Conservation (phyloP, 768 basidiomycete genomes). For the Coprinellus micaceus region DNA sequence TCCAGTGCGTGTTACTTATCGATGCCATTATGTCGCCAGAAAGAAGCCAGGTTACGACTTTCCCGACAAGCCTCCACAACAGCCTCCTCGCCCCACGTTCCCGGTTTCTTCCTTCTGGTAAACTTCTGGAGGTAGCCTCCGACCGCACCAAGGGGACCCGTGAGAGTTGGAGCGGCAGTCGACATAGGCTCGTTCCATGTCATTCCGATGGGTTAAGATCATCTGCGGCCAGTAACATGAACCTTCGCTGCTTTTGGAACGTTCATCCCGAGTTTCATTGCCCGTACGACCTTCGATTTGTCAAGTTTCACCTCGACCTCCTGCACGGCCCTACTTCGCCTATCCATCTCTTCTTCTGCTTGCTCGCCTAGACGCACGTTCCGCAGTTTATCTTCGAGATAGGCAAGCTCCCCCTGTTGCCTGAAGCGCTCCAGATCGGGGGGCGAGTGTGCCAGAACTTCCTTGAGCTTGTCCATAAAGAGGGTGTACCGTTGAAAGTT, state of each 20-base stretch:
- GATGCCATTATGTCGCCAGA: conserved; percentile 4
- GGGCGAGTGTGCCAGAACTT: conserved; percentile 28
- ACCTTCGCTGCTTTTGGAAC: not conserved
- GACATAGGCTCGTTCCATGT: too few species aligned
- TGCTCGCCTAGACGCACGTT: conserved; percentile 22
- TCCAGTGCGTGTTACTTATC: too few species aligned
- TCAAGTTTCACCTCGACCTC: conserved; percentile 24
- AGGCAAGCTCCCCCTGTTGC: conserved; percentile 34
- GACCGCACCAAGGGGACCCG: too few species aligned
- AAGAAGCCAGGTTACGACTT: conserved; percentile 7
- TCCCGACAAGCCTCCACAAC: not conserved
- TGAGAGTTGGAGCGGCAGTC: too few species aligned
- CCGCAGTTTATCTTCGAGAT: conserved; percentile 37
- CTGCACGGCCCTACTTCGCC: conserved; percentile 29
- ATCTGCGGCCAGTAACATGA: too few species aligned
- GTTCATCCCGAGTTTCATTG: conserved; percentile 22
- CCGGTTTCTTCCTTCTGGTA: not conserved
- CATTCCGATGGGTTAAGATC: too few species aligned
- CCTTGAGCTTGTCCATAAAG: conserved; percentile 34
- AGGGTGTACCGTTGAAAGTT: conserved; percentile 40
- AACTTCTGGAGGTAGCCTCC: too few species aligned
- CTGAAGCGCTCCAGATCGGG: conserved; percentile 32
- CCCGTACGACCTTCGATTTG: conserved; percentile 17
- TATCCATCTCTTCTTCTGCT: conserved; percentile 31
- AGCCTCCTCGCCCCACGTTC: not conserved